A percentile compares a stretch with the other conserved stretches of the same genome.
phyloP scores from a whole-genome alignment of 1,139 yeast genomes.

The Nakaseomyces bracarensis region DNA sequence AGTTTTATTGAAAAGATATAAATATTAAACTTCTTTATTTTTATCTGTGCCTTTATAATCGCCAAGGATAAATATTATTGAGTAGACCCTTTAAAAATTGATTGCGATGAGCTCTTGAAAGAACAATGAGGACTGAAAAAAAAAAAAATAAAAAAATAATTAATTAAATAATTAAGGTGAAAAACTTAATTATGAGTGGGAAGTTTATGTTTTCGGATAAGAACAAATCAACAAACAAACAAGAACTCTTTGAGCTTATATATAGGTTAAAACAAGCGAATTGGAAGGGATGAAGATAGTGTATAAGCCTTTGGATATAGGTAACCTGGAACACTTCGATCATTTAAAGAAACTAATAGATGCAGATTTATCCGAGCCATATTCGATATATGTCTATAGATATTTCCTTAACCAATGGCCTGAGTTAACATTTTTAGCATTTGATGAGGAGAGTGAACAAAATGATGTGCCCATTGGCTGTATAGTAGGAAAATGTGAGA shows the following conservation, averaged over 20 bases:
- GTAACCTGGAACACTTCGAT: constrained; percentile 27
- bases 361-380: constrained; percentile 61
- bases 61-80: too few species aligned
- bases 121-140: too few species aligned
- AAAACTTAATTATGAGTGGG: too few species aligned
- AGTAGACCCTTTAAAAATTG: not conserved
- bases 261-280: too few species aligned
- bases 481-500: constrained; percentile 75
- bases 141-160: constrained; percentile 2
- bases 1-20: too few species aligned
- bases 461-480: constrained; percentile 55
- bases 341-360: constrained; percentile 42
- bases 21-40: too few species aligned
- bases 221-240: not conserved
- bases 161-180: not conserved
- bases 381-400: constrained; percentile 61
- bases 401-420: constrained; percentile 69
- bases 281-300: constrained; percentile 15
- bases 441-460: constrained; percentile 19
- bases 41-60: not conserved
- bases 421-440: constrained; percentile 47
- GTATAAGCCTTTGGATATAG: constrained; percentile 25
- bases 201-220: too few species aligned
- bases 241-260: too few species aligned
- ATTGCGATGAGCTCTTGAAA: not conserved